Conservation (phyloP, 176 grass and related monocot species). For the Triticum monococcum region DNA sequence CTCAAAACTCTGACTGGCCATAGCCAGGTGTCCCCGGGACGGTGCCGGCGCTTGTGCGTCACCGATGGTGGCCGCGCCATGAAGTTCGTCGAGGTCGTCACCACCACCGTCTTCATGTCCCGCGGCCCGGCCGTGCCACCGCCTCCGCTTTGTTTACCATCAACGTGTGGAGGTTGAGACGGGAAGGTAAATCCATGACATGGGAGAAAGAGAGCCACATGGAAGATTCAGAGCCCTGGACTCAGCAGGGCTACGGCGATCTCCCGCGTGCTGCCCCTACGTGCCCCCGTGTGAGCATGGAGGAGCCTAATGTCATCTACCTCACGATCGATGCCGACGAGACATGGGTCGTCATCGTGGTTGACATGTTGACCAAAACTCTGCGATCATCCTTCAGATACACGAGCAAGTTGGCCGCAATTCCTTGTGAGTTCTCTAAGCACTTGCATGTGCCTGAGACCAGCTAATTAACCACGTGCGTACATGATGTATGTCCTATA, state of each 20-base stretch:
- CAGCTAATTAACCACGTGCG: not conserved
- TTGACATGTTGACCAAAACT: not conserved
- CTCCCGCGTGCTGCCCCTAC: not conserved
- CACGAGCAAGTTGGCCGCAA: not conserved
- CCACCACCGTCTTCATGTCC: not conserved
- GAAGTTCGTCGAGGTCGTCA: not conserved
- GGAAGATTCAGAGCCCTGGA: not conserved
- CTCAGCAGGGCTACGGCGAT: not conserved
- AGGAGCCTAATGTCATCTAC: not conserved
- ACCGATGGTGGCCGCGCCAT: not conserved
- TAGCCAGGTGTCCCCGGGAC: not conserved
- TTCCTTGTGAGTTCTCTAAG: not conserved
- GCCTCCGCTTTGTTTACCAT: not conserved
- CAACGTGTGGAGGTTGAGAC: not conserved
- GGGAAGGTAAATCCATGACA: not conserved
- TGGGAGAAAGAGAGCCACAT: not conserved
- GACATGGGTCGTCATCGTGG: not conserved
- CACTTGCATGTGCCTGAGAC: not conserved
- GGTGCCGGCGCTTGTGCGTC: not conserved
- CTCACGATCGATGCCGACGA: not conserved
- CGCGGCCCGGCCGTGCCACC: not conserved
- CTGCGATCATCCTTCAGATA: not conserved
- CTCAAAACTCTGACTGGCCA: not conserved
- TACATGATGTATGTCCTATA: too few species aligned
- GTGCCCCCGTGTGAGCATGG: not conserved